Base-by-base conservation (phyloP, 768 basidiomycete species). In the Panaeolus cyanescens region DNA sequence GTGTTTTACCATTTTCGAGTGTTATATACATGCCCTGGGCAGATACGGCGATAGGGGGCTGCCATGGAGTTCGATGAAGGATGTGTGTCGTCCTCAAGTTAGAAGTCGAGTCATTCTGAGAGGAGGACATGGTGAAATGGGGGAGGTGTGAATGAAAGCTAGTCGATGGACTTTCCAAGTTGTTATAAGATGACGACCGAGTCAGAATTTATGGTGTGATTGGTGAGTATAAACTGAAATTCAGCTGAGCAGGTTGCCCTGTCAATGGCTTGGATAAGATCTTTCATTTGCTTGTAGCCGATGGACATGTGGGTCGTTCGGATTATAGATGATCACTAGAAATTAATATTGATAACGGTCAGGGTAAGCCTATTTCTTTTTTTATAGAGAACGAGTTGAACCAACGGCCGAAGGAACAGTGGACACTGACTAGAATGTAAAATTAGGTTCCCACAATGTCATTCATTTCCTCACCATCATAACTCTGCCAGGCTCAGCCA, bases 21-120 rank as follows among this genome's bases (percentile, higher is more conserved):
- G 83, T 82, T 42, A 94, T 74, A 68, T 93, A 92, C 33, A 87
- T 82, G 17, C 92, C 92, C 65, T 90, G 75, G 2, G 79, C 90
- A 12, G 80, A 72, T 15, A 83, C 78, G 4, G 90, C 92, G 12
- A 93, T 76, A 13, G 90, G 90, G 9, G 88, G 91, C 30, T 69
- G 80, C 88, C 88, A 92, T 0, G 91, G 87, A 12, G 88, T 92
- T 57, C 93, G 77, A 67, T 88, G 86, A 10, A 91, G 76, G 61
- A 91, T 87, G 33, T 63, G 62, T 15, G 65, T 71, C 45, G 60
- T 57, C 42, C 63, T 60, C 13, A 59, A 10, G 19, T 63, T 50
- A 50, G 45, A 28, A 28, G 59, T 32, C 69, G 64, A 34, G 71
- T 70, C 1, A 65, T 58, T 25, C 65, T 65, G 55, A 59, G 39